A percentile compares a stretch with the other conserved stretches of the same genome.
Evolutionary conservation across 2,329 filamentous ascomycete species (phyloP).

Genomic region (Phoma herbarum): DNA sequence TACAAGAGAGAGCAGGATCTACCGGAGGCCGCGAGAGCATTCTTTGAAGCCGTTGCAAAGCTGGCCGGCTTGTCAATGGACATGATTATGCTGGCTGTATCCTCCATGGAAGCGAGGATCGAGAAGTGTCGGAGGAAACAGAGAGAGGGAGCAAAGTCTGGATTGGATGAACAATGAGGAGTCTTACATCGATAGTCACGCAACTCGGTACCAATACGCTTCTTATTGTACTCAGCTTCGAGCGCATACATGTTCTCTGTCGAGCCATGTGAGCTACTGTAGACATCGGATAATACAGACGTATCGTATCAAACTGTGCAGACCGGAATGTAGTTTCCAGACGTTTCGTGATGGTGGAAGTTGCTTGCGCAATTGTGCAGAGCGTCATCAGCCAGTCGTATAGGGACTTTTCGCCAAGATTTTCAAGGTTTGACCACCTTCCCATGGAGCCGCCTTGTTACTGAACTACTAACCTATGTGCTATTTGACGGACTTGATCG

Average conservation of each 20-base stretch:
- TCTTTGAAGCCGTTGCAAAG: constrained; percentile 62
- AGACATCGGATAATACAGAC: background rate
- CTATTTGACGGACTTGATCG: background rate
- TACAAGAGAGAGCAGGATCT: constrained; percentile 61
- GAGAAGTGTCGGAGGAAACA: constrained; percentile 37
- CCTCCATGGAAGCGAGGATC: constrained; percentile 55
- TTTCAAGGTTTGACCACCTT: background rate
- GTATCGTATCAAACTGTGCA: background rate
- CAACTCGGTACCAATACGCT: background rate
- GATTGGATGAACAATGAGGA: background rate
- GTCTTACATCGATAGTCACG: background rate
- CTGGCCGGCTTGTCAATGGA: constrained; percentile 60
- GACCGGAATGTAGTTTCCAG: background rate
- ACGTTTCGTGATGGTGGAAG: background rate
- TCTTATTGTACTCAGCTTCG: background rate
- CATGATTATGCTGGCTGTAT: constrained; percentile 61
- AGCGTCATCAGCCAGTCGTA: background rate
- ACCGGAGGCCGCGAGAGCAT: constrained; percentile 54
- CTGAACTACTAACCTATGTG: background rate
- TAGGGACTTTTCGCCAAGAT: background rate
- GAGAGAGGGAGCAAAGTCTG: background rate
- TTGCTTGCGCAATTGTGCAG: background rate
- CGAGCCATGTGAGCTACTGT: background rate
- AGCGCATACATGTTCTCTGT: background rate
- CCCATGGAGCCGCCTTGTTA: background rate